Evolutionary conservation across 768 basidiomycete species (phyloP), one percentile per base, ranked within the genome.

Genomic region (Boletus bicolor): DNA sequence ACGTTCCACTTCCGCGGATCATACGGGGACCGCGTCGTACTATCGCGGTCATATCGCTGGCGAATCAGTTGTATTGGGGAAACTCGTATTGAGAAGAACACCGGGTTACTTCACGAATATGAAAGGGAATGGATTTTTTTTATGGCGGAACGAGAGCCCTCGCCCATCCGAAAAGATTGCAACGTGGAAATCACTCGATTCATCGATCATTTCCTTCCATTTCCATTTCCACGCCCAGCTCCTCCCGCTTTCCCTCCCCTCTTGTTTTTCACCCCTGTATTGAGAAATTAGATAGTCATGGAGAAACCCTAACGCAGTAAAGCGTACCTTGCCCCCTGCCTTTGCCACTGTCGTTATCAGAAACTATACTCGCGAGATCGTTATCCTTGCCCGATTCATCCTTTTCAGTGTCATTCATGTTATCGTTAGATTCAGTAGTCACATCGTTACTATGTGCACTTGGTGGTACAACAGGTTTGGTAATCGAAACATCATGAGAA

Each of bases 401-500:
- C 45, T 65, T 60, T 59, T 72, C 65, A 51, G 2, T 46, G n/a
- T 65, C 55, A 58, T 65, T 64, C 54, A 65, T 48, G 47, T 57
- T 58, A 44, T 61, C 55, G 24, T 60, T 59, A 60, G 61, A 41
- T 19, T 69, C 47, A 66, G 51, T 21, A 57, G 48, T 60, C 53
- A 67, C 56, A 69, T 67, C 46, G 44, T 49, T 55, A 69, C 45
- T 69, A 56, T 59, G 55, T 53, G 64, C 63, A 59, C 14, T 54
- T 55, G 68, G 26, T 60, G 54, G 34, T 70, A 70, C 68, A 71
- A 69, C 65, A 69, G 42, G 55, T 42, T 59, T 50, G 49, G 12
- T 55, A 65, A 49, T 56, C 51, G 39, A 54, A 50, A 47, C 57
- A 64, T 59, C 55, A 63, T 24, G 9, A 53, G 50, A 56, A 46